Base-by-base conservation (phyloP, 2,329 filamentous ascomycete species). In the Cladosporium cucumerinum region DNA sequence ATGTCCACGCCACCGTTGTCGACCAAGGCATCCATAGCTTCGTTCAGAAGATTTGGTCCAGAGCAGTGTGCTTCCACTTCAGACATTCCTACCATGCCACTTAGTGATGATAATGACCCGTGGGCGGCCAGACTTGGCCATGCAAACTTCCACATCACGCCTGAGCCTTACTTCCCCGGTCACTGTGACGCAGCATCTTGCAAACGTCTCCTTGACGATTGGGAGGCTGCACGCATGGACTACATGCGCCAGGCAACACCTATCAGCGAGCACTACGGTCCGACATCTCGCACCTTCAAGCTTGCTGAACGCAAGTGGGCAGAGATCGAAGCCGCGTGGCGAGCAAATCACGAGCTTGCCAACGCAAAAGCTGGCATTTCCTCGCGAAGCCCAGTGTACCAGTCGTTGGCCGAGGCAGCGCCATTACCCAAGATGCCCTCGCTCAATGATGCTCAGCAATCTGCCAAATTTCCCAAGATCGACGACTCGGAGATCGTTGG, bases 401-500 rank as follows among this genome's bases (percentile, higher is more conserved):
- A 74, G 61, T 66, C 72, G 14, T 67, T 76, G 36, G 79, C 75
- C 72, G 84, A 78, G 74, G 82, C 73, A 36, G 80, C 84, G 65
- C 80, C 88, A 32, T 82, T 89, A 49, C 86, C 85, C 66, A 86
- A 86, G 64, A 86, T 93, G 68, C 89, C 90, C 0, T 84, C 85
- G 28, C 85, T 93, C 70, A 82, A 89, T 67, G 87, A 91, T 74
- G 82, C 89, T 64, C 77, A 83, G 76, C 79, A 82, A 73, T 84
- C 90, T 67, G 89, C 90, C 73, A 97, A 97, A 77, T 97, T 97
- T 72, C 93, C 93, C 26, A 87, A 89, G 71, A 86, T 94, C 34
- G 93, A 93, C 61, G 93, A 97, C 72, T 89, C 93, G 71, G 93
- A 96, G 76, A 96, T 97, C 74, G 92, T 97, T 52, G 93, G 93